phyloP scores from a whole-genome alignment of 75 land plant genomes.

The Picea glauca region DNA sequence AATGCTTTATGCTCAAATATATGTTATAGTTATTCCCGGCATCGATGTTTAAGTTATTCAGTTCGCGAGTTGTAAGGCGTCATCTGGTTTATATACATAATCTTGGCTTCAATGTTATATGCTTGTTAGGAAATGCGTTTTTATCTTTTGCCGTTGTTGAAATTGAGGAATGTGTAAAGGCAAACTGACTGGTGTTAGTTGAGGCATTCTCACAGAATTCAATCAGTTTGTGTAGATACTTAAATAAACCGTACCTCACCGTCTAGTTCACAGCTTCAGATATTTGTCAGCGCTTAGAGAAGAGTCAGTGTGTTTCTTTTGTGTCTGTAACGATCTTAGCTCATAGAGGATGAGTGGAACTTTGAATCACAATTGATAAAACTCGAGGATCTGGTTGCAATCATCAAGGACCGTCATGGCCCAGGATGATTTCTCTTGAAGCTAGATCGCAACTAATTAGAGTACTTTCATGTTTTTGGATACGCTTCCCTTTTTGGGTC shows the following conservation, averaged over 20 bases:
- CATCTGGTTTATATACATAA: neutral
- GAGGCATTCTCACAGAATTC: neutral
- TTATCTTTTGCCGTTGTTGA: neutral
- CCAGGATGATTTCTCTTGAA: no score
- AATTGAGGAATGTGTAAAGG: no score
- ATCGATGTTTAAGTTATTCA: neutral
- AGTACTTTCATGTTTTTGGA: neutral
- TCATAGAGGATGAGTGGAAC: neutral
- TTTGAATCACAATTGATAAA: neutral
- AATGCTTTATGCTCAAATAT: neutral
- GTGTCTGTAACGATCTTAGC: neutral
- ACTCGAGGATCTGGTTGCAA: neutral
- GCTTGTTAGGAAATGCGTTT: neutral
- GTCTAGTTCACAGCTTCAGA: no score
- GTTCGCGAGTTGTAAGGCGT: neutral
- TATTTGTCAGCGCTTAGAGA: no score
- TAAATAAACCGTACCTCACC: neutral
- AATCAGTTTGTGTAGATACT: neutral
- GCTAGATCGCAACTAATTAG: neutral
- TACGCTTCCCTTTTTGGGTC: neutral
- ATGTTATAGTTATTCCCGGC: no score
- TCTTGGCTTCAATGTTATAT: neutral
- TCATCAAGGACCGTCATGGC: no score
- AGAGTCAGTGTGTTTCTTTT: no score
- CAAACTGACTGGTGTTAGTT: neutral